Conservation (phyloP, 257 asterid genomes). For the Rubia yunnanensis region DNA sequence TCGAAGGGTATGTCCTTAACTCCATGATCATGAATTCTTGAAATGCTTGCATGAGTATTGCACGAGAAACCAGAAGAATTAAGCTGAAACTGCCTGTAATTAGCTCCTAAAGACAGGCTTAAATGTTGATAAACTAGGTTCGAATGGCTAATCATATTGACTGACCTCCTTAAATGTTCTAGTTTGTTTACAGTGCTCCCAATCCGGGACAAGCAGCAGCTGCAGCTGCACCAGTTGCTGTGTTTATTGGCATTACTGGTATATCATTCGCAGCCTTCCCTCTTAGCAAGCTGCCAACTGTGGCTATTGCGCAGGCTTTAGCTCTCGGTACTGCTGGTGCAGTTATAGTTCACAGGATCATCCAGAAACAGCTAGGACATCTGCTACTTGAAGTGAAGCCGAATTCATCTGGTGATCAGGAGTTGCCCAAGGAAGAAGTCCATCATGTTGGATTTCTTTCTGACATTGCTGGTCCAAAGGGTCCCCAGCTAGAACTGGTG, state of each 20-base stretch:
- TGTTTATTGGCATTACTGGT: constrained; percentile 70
- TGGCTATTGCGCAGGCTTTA: constrained; percentile 58
- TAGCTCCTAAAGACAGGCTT: too few relatives aligned
- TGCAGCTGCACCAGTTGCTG: constrained; percentile 82
- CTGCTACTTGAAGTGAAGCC: constrained; percentile 46
- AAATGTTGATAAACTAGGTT: too few relatives aligned
- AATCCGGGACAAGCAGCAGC: constrained; percentile 97
- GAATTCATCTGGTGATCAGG: constrained; percentile 18
- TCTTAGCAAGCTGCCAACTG: constrained; percentile 39
- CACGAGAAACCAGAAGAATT: background rate
- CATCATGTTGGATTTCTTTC: constrained; percentile 60
- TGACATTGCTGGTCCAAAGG: constrained; percentile 87
- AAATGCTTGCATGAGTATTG: background rate
- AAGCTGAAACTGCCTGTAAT: too few relatives aligned
- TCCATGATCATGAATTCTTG: background rate
- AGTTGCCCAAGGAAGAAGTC: constrained; percentile 33
- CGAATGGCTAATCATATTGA: background rate
- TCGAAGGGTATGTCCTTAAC: constrained; percentile 52
- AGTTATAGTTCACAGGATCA: constrained; percentile 40
- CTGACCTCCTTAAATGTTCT: constrained; percentile 35
- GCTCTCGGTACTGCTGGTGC: constrained; percentile 66
- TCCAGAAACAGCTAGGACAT: constrained; percentile 75
- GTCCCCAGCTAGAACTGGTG: constrained; percentile 75
- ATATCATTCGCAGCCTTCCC: constrained; percentile 78
- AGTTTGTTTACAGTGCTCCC: constrained; percentile 95